phyloP scores from a whole-genome alignment of 2,329 filamentous ascomycete species.

The Aspergillus ochraceoroseus region DNA sequence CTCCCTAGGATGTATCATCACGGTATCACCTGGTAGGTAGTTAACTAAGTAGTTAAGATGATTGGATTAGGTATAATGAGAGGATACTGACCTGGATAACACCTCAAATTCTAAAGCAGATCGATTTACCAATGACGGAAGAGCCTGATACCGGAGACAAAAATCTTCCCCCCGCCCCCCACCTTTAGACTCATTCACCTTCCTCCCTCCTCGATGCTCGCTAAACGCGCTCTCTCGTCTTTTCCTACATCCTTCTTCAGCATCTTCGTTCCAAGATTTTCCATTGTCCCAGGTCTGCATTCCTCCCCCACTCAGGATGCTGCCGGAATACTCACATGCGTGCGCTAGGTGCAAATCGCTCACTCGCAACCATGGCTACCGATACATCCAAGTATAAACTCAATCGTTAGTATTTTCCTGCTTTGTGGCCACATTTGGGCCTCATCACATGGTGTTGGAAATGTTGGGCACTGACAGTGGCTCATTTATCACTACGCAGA shows the following conservation, averaged over 20 bases:
- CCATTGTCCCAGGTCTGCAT: slow-evolving; percentile 3
- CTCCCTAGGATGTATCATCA: too few species aligned
- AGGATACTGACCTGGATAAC: too few species aligned
- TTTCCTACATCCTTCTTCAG: slow-evolving; percentile 21
- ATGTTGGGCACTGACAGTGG: slow-evolving; percentile 22
- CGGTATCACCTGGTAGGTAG: too few species aligned
- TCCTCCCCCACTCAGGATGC: slow-evolving; percentile 5
- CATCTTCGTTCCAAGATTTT: slow-evolving; percentile 25
- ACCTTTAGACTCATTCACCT: slow-evolving; percentile 6
- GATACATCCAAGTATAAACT: slow-evolving; percentile 61
- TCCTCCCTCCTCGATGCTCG: slow-evolving; percentile 25
- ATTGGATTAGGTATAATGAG: background rate
- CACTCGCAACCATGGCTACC: slow-evolving; percentile 50
- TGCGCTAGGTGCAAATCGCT: slow-evolving; percentile 25
- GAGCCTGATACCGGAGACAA: background rate
- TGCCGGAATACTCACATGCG: slow-evolving; percentile 15
- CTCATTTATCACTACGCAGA: slow-evolving; percentile 25
- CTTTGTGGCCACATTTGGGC: background rate
- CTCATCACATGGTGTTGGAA: background rate
- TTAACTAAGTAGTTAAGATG: background rate
- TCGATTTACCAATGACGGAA: too few species aligned
- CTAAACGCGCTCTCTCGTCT: slow-evolving; percentile 16
- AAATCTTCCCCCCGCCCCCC: background rate
- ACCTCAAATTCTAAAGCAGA: too few species aligned
- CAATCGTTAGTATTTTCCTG: slow-evolving; percentile 52